Conservation (phyloP, 352 stramenopile genomes). For the Aphanomyces invadans region DNA sequence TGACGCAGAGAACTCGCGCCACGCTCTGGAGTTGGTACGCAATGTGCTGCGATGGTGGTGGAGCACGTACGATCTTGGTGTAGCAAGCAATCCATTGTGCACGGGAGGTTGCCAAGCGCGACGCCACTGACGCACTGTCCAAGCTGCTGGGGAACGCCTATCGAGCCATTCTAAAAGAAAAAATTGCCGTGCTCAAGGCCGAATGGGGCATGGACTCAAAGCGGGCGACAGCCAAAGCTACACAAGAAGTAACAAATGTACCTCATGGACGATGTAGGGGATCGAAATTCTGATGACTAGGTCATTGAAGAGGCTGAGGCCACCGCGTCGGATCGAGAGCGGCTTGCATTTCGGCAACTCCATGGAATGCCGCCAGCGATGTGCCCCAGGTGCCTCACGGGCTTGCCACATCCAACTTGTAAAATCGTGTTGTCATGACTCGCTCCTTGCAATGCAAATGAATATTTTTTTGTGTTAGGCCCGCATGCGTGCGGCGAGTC, state of each 20-base stretch:
- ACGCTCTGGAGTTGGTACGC: neutral
- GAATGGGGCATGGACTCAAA: constrained; percentile 8
- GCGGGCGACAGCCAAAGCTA: constrained; percentile 4
- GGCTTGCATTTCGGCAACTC: neutral
- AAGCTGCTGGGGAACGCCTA: constrained; percentile 21
- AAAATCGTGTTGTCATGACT: neutral
- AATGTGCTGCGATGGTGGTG: neutral
- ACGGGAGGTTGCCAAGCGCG: neutral
- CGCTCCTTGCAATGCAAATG: neutral
- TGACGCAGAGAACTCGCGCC: neutral
- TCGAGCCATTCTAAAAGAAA: constrained; percentile 1
- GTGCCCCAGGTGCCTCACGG: neutral
- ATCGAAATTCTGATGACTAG: neutral
- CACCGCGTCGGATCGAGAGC: neutral
- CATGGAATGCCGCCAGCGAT: neutral
- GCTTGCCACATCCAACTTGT: neutral
- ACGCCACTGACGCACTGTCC: constrained; percentile 11
- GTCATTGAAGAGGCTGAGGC: constrained; percentile 12
- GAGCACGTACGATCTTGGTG: neutral
- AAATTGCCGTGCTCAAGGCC: neutral
- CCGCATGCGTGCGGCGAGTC: neutral
- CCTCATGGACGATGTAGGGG: neutral
- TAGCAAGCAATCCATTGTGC: neutral
- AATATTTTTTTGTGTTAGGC: neutral
- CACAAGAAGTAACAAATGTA: constrained; percentile 3